phyloP scores from a whole-genome alignment of 352 stramenopile species.

The Phytophthora ramorum region DNA sequence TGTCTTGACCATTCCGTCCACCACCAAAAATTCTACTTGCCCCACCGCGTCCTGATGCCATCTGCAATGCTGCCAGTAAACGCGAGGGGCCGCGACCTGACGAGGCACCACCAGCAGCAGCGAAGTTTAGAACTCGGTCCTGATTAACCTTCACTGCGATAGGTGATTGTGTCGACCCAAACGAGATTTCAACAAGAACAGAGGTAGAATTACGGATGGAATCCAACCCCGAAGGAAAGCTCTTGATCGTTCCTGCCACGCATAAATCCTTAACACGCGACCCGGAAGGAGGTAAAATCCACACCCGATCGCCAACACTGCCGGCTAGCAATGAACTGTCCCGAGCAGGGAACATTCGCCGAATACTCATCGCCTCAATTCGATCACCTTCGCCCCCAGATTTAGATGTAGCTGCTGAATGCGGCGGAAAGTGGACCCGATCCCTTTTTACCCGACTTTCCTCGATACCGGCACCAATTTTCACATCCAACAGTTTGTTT shows the following conservation, averaged over 20 bases:
- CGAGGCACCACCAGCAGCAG: conserved; percentile 23
- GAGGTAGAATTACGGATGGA: conserved; percentile 50
- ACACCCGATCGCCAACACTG: conserved; percentile 70
- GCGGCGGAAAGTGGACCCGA: conserved; percentile 59
- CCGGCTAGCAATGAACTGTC: conserved; percentile 63
- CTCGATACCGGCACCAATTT: conserved; percentile 52
- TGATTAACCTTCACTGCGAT: conserved; percentile 66
- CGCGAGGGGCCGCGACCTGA: conserved; percentile 50
- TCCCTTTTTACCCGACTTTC: conserved; percentile 63
- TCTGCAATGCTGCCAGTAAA: conserved; percentile 67
- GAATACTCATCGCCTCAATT: conserved; percentile 81
- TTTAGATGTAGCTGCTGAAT: conserved; percentile 10
- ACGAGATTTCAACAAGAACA: conserved; percentile 63
- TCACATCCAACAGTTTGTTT: conserved; percentile 55
- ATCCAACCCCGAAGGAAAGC: conserved; percentile 61
- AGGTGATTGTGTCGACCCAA: conserved; percentile 42
- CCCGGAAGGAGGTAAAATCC: conserved; percentile 50
- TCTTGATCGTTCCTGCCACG: conserved; percentile 67
- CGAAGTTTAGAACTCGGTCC: conserved; percentile 66
- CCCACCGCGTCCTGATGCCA: conserved; percentile 34
- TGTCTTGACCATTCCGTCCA: conserved; percentile 20
- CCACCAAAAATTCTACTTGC: conserved; percentile 34
- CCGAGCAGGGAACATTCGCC: conserved; percentile 64
- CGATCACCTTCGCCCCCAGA: conserved; percentile 25
- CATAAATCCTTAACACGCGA: conserved; percentile 48